Evolutionary conservation across 2,329 filamentous ascomycete genomes (phyloP).

Genomic region (Corniculantispora saksenae): DNA sequence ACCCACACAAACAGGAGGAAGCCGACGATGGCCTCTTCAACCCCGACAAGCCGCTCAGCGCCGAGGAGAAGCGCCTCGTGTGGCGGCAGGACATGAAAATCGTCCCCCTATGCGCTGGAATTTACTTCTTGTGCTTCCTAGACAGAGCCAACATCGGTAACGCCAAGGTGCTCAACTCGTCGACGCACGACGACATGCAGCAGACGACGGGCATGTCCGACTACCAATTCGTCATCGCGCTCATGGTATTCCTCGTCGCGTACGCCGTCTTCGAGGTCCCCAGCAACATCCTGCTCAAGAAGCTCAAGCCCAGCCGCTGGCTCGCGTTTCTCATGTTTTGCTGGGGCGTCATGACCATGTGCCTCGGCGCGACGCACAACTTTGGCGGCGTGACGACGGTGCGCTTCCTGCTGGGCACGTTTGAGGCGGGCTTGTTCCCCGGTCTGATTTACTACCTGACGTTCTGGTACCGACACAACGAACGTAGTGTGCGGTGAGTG

Average conservation of each 20-base stretch:
- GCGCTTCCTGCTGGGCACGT: slow-evolving; percentile 66
- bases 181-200: slow-evolving; percentile 62
- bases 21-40: background rate
- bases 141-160: slow-evolving; percentile 71
- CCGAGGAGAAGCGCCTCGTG: slow-evolving; percentile 42
- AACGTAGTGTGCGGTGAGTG: slow-evolving; percentile 61
- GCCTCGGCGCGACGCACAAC: slow-evolving; percentile 63
- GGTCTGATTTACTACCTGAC: slow-evolving; percentile 69
- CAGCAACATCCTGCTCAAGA: slow-evolving; percentile 67
- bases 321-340: slow-evolving; percentile 65
- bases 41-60: slow-evolving; percentile 1
- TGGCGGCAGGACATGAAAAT: slow-evolving; percentile 65
- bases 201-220: slow-evolving; percentile 61
- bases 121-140: slow-evolving; percentile 69
- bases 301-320: slow-evolving; percentile 63
- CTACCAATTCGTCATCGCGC: slow-evolving; percentile 59
- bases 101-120: slow-evolving; percentile 61
- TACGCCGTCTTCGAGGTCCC: slow-evolving; percentile 65
- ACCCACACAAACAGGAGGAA: background rate
- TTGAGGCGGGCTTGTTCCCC: slow-evolving; percentile 72
- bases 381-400: slow-evolving; percentile 66
- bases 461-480: slow-evolving; percentile 71
- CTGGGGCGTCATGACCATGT: slow-evolving; percentile 69
- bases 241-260: slow-evolving; percentile 63
- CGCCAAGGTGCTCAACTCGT: slow-evolving; percentile 64